Evolutionary conservation across 1,139 yeast species (phyloP).

Genomic region (Candida sp.): DNA sequence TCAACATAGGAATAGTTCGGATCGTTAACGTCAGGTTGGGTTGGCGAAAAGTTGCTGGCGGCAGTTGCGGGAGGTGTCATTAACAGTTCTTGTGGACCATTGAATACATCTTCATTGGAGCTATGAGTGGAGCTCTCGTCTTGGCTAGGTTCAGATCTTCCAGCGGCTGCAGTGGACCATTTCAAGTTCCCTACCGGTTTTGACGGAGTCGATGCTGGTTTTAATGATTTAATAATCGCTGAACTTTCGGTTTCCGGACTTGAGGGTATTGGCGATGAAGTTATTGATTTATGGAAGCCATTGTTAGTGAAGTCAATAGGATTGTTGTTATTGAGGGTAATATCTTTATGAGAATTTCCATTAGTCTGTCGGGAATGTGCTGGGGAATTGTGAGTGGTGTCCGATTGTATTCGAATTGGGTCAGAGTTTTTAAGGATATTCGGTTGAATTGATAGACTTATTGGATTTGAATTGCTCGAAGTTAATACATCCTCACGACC

Average conservation of each 20-base stretch:
- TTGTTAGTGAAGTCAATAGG: background rate
- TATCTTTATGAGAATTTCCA: background rate
- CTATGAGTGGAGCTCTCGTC: background rate
- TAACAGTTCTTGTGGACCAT: background rate
- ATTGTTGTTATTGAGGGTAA: background rate
- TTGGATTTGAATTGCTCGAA: background rate
- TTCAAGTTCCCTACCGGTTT: conserved; percentile 63
- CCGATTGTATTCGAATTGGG: background rate
- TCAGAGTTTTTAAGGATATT: conserved; percentile 6
- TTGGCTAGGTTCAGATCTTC: conserved; percentile 7
- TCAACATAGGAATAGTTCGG: conserved; percentile 19
- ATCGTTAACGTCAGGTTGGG: conserved; percentile 7
- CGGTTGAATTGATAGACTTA: background rate
- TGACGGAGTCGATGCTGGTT: conserved; percentile 67
- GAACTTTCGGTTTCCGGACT: conserved; percentile 26
- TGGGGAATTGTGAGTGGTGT: background rate
- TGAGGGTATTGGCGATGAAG: conserved; percentile 2
- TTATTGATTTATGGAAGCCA: background rate
- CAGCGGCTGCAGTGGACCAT: conserved; percentile 69
- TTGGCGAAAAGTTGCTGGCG: background rate
- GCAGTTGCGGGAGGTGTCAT: background rate
- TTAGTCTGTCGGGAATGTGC: background rate
- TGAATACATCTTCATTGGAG: background rate
- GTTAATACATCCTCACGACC: background rate
- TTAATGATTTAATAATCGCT: conserved; percentile 46